Evolutionary conservation across 768 basidiomycete genomes (phyloP).

Genomic region (Multifurca ochricompacta): DNA sequence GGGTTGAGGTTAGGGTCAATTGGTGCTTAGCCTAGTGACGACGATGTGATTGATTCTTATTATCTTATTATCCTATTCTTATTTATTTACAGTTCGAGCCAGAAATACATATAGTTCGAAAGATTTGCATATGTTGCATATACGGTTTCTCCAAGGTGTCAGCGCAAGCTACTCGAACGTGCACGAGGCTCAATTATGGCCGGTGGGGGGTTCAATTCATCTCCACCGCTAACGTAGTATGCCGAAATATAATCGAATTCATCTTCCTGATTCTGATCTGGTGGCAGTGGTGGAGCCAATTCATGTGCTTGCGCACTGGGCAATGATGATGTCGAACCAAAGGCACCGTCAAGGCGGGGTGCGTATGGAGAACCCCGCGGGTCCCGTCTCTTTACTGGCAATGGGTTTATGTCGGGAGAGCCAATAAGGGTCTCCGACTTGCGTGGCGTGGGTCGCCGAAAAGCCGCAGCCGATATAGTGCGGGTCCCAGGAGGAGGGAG

Average conservation of each 20-base stretch:
- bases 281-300: slow-evolving; percentile 11
- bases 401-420: slow-evolving; percentile 37
- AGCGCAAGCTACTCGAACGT: slow-evolving; percentile 7
- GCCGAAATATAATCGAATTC: slow-evolving; percentile 53
- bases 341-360: not conserved
- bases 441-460: slow-evolving; percentile 45
- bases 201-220: not conserved
- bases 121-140: not conserved
- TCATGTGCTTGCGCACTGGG: slow-evolving; percentile 1
- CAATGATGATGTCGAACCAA: slow-evolving; percentile 2
- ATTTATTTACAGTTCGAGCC: too few relatives aligned
- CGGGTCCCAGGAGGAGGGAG: slow-evolving; percentile 31
- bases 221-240: slow-evolving; percentile 29
- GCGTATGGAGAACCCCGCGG: slow-evolving; percentile 39
- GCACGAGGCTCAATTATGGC: not conserved
- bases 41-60: too few relatives aligned
- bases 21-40: not conserved
- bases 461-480: slow-evolving; percentile 72
- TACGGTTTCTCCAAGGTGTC: not conserved
- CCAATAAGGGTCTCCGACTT: slow-evolving; percentile 21
- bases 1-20: slow-evolving; percentile 8
- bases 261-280: slow-evolving; percentile 30
- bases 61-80: too few relatives aligned
- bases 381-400: slow-evolving; percentile 42
- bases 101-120: too few relatives aligned